Evolutionary conservation across 2,329 filamentous ascomycete species (phyloP).

Genomic region (Monosporascus cannonballus): DNA sequence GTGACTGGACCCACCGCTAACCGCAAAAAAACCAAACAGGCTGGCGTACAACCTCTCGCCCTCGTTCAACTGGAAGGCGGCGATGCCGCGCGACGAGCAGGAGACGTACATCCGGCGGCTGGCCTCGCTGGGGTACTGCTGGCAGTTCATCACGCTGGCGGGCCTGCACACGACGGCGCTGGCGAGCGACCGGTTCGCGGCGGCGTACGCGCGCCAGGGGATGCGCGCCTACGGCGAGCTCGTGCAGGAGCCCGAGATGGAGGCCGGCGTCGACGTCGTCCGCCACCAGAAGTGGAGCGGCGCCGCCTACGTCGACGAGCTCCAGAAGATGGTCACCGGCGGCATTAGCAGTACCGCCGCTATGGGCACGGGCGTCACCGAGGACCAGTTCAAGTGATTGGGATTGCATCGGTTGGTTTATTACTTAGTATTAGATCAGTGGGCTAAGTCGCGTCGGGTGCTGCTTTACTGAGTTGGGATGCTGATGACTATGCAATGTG

Average conservation of each 20-base stretch:
- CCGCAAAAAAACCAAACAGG: constrained; percentile 35
- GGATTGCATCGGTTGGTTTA: too few species aligned
- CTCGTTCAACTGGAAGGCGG: constrained; percentile 99
- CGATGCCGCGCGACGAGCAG: constrained; percentile 86
- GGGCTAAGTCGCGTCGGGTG: too few species aligned
- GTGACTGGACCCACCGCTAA: constrained; percentile 1
- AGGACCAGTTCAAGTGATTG: constrained; percentile 79
- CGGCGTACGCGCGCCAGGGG: constrained; percentile 71
- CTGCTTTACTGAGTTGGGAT: too few species aligned
- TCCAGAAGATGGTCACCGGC: constrained; percentile 95
- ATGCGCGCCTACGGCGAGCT: constrained; percentile 98
- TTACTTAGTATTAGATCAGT: too few species aligned
- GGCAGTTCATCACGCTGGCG: constrained; percentile 99
- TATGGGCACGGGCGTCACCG: constrained; percentile 96
- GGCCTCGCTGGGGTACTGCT: constrained; percentile 86
- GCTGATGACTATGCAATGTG: too few species aligned
- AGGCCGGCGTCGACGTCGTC: constrained; percentile 82
- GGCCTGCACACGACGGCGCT: constrained; percentile 93
- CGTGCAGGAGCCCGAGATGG: constrained; percentile 97
- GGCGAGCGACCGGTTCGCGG: constrained; percentile 82
- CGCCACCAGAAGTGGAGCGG: constrained; percentile 99
- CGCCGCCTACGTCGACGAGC: constrained; percentile 87
- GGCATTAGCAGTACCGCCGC: constrained; percentile 87
- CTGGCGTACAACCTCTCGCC: constrained; percentile 97
- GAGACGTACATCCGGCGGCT: constrained; percentile 96